A percentile compares a stretch with the other conserved stretches of the same genome.
Conservation (phyloP, 2,329 filamentous ascomycete species). For the Alternaria sp. region DNA sequence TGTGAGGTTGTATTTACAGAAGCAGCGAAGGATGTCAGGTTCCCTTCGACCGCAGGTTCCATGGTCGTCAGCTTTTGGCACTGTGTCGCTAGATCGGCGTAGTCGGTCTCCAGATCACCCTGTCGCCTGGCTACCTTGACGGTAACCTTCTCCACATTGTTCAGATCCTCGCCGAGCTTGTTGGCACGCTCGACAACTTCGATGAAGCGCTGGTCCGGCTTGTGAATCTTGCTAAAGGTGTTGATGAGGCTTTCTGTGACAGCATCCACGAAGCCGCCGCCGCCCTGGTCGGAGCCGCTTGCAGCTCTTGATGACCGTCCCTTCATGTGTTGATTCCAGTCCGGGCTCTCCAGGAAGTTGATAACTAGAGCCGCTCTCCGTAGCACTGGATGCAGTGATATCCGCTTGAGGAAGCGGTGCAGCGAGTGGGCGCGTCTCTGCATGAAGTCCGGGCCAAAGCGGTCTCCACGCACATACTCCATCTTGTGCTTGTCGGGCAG, state of each 20-base stretch:
- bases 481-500: slow-evolving; percentile 99
- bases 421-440: slow-evolving; percentile 85
- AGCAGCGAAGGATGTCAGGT: slow-evolving; percentile 84
- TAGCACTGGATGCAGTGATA: slow-evolving; percentile 87
- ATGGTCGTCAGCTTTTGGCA: slow-evolving; percentile 92
- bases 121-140: slow-evolving; percentile 87
- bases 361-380: slow-evolving; percentile 83
- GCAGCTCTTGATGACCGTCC: slow-evolving; percentile 72
- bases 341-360: slow-evolving; percentile 86
- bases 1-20: slow-evolving; percentile 83
- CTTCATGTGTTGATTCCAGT: slow-evolving; percentile 98
- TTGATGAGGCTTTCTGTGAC: slow-evolving; percentile 97
- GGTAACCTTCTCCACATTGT: slow-evolving; percentile 94
- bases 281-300: slow-evolving; percentile 47
- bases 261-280: slow-evolving; percentile 84
- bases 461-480: slow-evolving; percentile 96
- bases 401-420: slow-evolving; percentile 85
- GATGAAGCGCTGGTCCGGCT: slow-evolving; percentile 91
- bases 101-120: slow-evolving; percentile 84
- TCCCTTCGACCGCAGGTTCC: slow-evolving; percentile 83
- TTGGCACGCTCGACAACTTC: slow-evolving; percentile 92
- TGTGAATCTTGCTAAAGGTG: slow-evolving; percentile 95
- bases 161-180: slow-evolving; percentile 89
- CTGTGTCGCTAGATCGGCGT: slow-evolving; percentile 87
- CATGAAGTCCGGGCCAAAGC: slow-evolving; percentile 93